These are phyloP conservation scores for Dacryopinax spathularia DNA, from an alignment of 768 basidiomycete genomes.

Conservation along the genomic window DNA sequence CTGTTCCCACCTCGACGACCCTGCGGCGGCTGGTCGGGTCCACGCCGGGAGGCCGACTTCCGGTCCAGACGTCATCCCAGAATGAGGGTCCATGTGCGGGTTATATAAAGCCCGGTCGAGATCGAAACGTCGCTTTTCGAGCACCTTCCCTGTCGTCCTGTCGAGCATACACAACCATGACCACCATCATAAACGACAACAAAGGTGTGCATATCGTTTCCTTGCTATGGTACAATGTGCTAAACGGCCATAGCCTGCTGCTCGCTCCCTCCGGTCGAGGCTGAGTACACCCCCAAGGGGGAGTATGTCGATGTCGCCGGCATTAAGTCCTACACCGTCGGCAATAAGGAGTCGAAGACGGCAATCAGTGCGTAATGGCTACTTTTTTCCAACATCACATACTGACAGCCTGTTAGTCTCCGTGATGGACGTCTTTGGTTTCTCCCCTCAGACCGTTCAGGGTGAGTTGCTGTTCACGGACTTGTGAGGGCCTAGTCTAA, in stretches of 20 bases:
- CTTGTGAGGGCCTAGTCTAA: background rate
- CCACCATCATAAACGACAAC: background rate
- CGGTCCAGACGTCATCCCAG: background rate
- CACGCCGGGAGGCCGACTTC: too few relatives aligned
- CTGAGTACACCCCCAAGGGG: conserved; percentile 41
- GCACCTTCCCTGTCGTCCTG: background rate
- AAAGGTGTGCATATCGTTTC: background rate
- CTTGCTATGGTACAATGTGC: background rate
- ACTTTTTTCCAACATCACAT: background rate
- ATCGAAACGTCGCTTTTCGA: background rate
- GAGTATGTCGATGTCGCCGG: conserved; percentile 6
- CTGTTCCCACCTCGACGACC: too few relatives aligned
- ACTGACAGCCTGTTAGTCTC: background rate
- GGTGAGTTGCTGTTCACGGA: background rate
- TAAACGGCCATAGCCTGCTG: conserved; percentile 29
- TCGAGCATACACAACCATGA: background rate
- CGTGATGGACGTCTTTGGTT: conserved; percentile 3
- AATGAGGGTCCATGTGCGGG: background rate
- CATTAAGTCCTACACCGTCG: conserved; percentile 27
- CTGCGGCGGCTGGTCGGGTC: too few relatives aligned
- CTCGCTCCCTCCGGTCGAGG: conserved; percentile 40
- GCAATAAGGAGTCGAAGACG: conserved; percentile 9
- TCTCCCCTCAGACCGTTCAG: conserved; percentile 1
- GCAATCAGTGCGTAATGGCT: background rate
- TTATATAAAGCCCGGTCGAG: background rate